Conservation (phyloP, 371 early-diverging fungal genomes). For the Zopfochytrium polystomum region DNA sequence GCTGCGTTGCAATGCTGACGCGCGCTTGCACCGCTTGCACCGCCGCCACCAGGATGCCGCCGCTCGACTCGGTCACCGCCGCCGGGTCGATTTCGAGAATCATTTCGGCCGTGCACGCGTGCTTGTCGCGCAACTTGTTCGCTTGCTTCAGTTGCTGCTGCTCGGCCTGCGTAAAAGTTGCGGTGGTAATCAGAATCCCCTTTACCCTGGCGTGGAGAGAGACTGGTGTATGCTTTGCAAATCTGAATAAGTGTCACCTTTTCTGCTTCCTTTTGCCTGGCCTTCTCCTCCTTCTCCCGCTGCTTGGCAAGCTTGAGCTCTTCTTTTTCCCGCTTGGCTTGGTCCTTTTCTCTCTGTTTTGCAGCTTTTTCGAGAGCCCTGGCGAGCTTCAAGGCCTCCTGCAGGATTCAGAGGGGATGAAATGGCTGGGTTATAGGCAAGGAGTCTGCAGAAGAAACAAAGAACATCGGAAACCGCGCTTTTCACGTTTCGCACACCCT, state of each 20-base stretch:
- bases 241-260: slow-evolving; percentile 26
- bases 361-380: slow-evolving; percentile 22
- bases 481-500: not conserved
- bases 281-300: slow-evolving; percentile 22
- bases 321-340: slow-evolving; percentile 27
- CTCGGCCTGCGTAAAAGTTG: not conserved
- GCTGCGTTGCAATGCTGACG: slow-evolving; percentile 17
- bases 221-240: slow-evolving; percentile 4
- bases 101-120: slow-evolving; percentile 53
- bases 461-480: not conserved
- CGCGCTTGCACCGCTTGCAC: slow-evolving; percentile 41
- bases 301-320: slow-evolving; percentile 15
- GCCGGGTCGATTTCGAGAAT: slow-evolving; percentile 48
- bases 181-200: not conserved
- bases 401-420: not conserved
- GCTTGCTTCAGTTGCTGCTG: slow-evolving; percentile 37
- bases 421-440: not conserved
- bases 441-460: not conserved
- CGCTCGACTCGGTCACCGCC: slow-evolving; percentile 18
- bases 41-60: slow-evolving; percentile 34
- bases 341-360: slow-evolving; percentile 24
- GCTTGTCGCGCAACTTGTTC: slow-evolving; percentile 50
- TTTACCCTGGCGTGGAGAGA: slow-evolving; percentile 14
- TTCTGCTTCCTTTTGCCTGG: no score
- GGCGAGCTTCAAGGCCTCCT: slow-evolving; percentile 7